These are phyloP conservation scores for Phytophthora aleatoria DNA, from an alignment of 352 stramenopile species.

Conservation along the genomic window DNA sequence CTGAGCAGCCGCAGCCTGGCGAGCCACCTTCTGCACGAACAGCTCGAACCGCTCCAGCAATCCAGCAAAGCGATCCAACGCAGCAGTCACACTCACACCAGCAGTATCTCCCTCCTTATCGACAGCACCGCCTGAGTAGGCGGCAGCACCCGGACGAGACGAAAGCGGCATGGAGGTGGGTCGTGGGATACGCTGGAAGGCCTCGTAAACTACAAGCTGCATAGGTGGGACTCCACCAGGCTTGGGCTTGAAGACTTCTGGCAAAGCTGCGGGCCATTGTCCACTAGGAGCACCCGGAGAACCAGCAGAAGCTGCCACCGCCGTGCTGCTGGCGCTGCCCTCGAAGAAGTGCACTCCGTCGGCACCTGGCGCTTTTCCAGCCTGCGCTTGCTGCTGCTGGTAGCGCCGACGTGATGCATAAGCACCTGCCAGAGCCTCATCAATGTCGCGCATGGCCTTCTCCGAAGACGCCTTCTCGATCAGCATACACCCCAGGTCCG, in stretches of 20 bases:
- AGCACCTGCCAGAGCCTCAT: conserved; percentile 92
- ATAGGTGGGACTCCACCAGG: conserved; percentile 90
- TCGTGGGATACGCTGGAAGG: conserved; percentile 95
- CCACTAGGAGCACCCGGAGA: conserved; percentile 45
- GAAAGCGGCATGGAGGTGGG: conserved; percentile 88
- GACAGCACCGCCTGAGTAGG: conserved; percentile 35
- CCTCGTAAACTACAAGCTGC: conserved; percentile 98
- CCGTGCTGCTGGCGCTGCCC: conserved; percentile 44
- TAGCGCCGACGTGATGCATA: conserved; percentile 86
- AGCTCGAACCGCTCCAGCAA: conserved; percentile 89
- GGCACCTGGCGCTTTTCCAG: conserved; percentile 67
- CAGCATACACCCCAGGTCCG: conserved; percentile 98
- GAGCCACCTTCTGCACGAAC: conserved; percentile 87
- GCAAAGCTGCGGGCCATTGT: conserved; percentile 81
- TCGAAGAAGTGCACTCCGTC: conserved; percentile 83
- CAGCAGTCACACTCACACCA: conserved; percentile 71
- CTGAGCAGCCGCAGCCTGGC: conserved; percentile 71
- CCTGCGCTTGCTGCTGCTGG: conserved; percentile 83
- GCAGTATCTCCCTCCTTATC: conserved; percentile 53
- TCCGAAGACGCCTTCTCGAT: conserved; percentile 99
- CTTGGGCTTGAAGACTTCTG: conserved; percentile 95
- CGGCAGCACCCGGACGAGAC: conserved; percentile 46
- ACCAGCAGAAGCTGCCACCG: conserved; percentile 32
- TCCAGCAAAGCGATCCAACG: conserved; percentile 81
- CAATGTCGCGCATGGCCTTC: conserved; percentile 98